Base-by-base conservation (phyloP, 2,329 filamentous ascomycete species). In the Aspergillus pseudotamarii region DNA sequence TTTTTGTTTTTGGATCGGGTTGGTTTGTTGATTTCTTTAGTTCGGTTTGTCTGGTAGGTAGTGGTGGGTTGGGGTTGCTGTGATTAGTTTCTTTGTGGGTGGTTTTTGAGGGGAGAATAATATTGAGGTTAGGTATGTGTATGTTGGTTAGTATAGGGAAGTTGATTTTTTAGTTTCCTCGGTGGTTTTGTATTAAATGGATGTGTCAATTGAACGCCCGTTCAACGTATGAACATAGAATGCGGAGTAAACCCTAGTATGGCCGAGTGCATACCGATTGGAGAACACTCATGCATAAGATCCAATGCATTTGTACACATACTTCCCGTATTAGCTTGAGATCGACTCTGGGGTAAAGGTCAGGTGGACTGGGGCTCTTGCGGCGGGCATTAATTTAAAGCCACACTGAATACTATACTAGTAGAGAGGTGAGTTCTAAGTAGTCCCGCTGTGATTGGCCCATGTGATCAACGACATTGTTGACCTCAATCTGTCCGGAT, bases 271-370 rank as follows among this genome's bases (percentile, higher is more conserved):
- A 26, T 23, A 26, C 21, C 21, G 45, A 48, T 48, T 23, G 45
- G 23, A 14, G 45, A 16, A 16, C 9, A 16, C 12, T 10, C 10
- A 36, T 36, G 34, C 34, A 36, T 36, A 36, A 36, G 34, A 16
- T 36, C 34, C 14, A 36, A 26, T 48, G 45, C 23, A 48, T 10
- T 48, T 48, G 26, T 19, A 26, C 26, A 26, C 26, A 26, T 26
- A 30, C 46, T 21, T 41, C 46, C 46, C 14, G 46, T 50, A 19
- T 16, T 32, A 51, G 48, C 48, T 51, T n/a, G 48, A n/a, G 48
- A 51, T 51, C 26, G 48, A 51, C 48, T 51, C 48, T 12, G 48
- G 48, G 48, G 48, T 51, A 32, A 30, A 51, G 28, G 48, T 51
- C 48, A 51, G 28, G 48, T 51, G 48, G 48, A 10, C 28, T 32